phyloP scores from a whole-genome alignment of 2,329 filamentous ascomycete genomes.

The Proliferodiscus dingleyae region DNA sequence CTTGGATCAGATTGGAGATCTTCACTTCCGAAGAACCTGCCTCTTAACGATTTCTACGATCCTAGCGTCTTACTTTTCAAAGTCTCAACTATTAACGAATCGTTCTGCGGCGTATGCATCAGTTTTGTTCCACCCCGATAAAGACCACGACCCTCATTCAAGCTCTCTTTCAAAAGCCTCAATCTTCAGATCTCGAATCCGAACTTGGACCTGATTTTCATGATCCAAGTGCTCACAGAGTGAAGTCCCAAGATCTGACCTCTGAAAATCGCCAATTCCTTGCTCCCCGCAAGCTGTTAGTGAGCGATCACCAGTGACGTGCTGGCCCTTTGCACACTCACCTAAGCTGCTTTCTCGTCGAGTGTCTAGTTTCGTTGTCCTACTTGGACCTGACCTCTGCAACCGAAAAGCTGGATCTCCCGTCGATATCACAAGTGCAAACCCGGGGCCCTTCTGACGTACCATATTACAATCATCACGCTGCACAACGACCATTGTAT shows the following conservation, averaged over 20 bases:
- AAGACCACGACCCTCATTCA: constrained; percentile 22
- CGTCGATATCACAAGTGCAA: constrained; percentile 78
- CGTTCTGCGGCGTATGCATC: constrained; percentile 27
- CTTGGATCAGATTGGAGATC: constrained; percentile 32
- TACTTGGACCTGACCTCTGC: constrained; percentile 32
- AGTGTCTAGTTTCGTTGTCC: constrained; percentile 27
- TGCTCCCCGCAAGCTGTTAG: constrained; percentile 2
- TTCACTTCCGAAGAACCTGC: constrained; percentile 26
- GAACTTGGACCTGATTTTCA: constrained; percentile 10
- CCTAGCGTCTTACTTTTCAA: constrained; percentile 34
- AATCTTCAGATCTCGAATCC: constrained; percentile 1
- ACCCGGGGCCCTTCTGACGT: constrained; percentile 71
- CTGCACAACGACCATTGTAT: constrained; percentile 60
- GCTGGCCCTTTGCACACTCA: neutral
- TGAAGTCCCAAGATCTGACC: neutral
- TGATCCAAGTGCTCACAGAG: constrained; percentile 17
- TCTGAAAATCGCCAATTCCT: neutral
- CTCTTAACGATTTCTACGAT: constrained; percentile 40
- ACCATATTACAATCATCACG: constrained; percentile 64
- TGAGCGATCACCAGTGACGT: constrained; percentile 1
- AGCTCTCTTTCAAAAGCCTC: constrained; percentile 23
- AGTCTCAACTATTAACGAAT: constrained; percentile 27
- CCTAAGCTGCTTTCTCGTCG: constrained; percentile 20
- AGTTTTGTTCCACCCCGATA: constrained; percentile 23
- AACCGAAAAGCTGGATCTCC: constrained; percentile 92